Conservation (phyloP, 2,329 filamentous ascomycete species). For the Clarireedia sp. region DNA sequence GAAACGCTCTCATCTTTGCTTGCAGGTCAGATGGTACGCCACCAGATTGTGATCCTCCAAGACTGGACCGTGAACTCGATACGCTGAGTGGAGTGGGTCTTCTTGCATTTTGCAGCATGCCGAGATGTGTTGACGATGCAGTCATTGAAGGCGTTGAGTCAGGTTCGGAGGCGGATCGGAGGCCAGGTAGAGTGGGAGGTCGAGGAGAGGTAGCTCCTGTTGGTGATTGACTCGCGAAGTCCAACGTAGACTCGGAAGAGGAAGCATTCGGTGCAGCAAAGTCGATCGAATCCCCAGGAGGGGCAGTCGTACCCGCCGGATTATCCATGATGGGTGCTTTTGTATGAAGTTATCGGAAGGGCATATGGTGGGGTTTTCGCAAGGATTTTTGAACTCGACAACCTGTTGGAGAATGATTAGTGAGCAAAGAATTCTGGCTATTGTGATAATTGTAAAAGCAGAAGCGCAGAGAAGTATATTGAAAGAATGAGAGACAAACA, state of each 20-base stretch:
- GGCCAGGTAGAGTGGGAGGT: slow-evolving; percentile 45
- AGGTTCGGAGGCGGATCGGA: slow-evolving; percentile 53
- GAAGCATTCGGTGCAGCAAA: slow-evolving; percentile 11
- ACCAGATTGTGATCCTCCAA: slow-evolving; percentile 31
- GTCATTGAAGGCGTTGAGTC: slow-evolving; percentile 48
- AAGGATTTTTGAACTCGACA: background rate
- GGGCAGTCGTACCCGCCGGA: background rate
- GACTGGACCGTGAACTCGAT: slow-evolving; percentile 11
- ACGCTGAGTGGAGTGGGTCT: slow-evolving; percentile 34
- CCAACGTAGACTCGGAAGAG: slow-evolving; percentile 10
- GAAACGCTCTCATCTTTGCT: slow-evolving; percentile 63
- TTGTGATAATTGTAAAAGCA: background rate
- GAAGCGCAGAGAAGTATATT: background rate
- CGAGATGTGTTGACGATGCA: slow-evolving; percentile 75
- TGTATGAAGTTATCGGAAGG: background rate
- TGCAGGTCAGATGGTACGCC: slow-evolving; percentile 56
- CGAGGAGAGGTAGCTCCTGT: slow-evolving; percentile 24
- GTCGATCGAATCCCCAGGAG: slow-evolving; percentile 21
- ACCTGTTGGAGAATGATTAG: background rate
- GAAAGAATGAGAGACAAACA: background rate
- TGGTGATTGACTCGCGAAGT: slow-evolving; percentile 12
- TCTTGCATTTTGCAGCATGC: slow-evolving; percentile 61
- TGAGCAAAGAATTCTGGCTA: background rate
- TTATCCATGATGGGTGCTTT: background rate
- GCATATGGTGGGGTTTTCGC: background rate